Evolutionary conservation across 2,329 filamentous ascomycete species (phyloP), one percentile per base, ranked within the genome.

Genomic region (Cyphellophora attinorum): DNA sequence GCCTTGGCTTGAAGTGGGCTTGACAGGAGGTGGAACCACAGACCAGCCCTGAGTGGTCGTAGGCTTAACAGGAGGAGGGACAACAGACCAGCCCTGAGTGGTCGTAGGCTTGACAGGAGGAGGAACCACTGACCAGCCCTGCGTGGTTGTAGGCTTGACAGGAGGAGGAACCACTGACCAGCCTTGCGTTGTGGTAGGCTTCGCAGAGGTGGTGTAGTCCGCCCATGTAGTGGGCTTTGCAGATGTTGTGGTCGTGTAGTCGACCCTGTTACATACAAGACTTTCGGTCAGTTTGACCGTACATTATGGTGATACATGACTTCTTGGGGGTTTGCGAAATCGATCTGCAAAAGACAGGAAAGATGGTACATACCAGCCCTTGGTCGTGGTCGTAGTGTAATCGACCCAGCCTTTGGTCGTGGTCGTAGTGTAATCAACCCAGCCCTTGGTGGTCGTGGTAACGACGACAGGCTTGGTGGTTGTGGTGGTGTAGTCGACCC

Each of bases 401-500:
- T 6, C 25, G 4, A 11, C 6, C 25, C 25, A 27, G 25, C 25
- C n/a, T 11, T 27, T 27, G 25, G 3, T 13, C n/a, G n/a, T 13
- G 3, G 36, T 28, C 14, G 33, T 17, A 33, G 41, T 39, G 14
- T 6, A 27, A n/a, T 6, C 25, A 4, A 11, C 6, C 25, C 25
- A 27, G 25, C 25, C n/a, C n/a, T 27, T 27, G 25, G 3, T 13
- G 25, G n/a, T 13, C 3, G 59, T 59, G 42, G 61, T 60, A 28
- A 40, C 27, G 17, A 27, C 15, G 10, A 19, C 17, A 13, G 39
- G 30, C 30, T 32, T 10, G 16, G 37, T 45, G 29, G 41, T 41
- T 19, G 36, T 28, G 17, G 33, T 17, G 34, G 41, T 39, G 36
- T 35, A 37, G 25, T 39, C 36, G 14, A 18, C 29, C 40, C 39